Evolutionary conservation across 768 basidiomycete species (phyloP), one percentile per base, ranked within the genome.

Genomic region (Xerocomellus dryophilus): DNA sequence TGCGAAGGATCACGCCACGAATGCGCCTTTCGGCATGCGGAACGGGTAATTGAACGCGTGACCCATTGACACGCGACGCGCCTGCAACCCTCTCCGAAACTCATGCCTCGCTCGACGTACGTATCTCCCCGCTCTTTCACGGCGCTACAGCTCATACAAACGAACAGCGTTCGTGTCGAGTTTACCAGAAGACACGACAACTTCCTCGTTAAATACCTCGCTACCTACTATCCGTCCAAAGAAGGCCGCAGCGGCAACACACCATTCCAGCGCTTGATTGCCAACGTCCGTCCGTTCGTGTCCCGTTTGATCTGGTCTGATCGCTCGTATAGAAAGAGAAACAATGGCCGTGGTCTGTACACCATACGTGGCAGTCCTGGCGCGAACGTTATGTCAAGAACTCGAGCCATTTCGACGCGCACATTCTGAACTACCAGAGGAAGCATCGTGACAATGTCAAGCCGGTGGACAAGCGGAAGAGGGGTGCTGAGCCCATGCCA

Each of bases 351-450:
- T 86, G 83, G 81, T 67, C 76, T n/a, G 56, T 45, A 17, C 68
- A 65, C 7, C 86, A 85, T 63, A 4, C 82, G 3, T 81, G 75
- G 80, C 73, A 74, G n/a, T 83, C 83, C 5, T 87, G 86, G 86
- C 78, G 82, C 21, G 77, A 81, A 43, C 74, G 78, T n/a, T 87
- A 86, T 58, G 71, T 63, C 55, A 81, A 73, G 56, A 72, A 85
- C 45, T 46, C 71, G 36, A 59, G 32, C 0, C 21, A 58, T 0
- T 84, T 82, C 47, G 76, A 85, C 54, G 25, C 10, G 3, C 47
- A 43, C n/a, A 84, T 86, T 36, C 57, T 46, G 35, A 61, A 41
- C 9, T 78, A 77, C 53, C 76, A 76, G 50, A 50, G 56, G 52
- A 73, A 72, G 49, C 61, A 77, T 7, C 51, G 20, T 10, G 9